Conservation (phyloP, 2,329 filamentous ascomycete genomes). For the Pestalotiopsis sp. region DNA sequence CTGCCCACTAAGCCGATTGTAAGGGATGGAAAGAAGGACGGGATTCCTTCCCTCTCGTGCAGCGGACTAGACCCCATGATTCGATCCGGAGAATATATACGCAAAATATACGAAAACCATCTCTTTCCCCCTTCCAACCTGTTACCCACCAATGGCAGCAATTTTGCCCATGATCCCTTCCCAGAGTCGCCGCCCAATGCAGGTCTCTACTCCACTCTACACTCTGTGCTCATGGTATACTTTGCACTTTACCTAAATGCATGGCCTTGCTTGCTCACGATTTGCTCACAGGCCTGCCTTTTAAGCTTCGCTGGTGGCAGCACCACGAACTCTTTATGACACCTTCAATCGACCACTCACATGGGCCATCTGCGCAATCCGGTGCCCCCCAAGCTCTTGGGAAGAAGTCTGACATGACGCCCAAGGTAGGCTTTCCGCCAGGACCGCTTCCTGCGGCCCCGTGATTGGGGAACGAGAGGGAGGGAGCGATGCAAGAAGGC, state of each 20-base stretch:
- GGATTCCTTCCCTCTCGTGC: too few relatives aligned
- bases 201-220: not conserved
- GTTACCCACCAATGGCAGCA: too few relatives aligned
- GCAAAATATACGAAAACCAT: too few relatives aligned
- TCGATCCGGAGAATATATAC: too few relatives aligned
- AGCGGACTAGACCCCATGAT: too few relatives aligned
- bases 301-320: not conserved
- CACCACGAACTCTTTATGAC: not conserved
- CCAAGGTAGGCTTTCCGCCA: not conserved
- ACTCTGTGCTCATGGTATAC: not conserved
- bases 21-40: too few relatives aligned
- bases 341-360: not conserved
- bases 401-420: not conserved
- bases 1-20: too few relatives aligned
- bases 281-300: not conserved
- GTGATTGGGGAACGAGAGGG: not conserved
- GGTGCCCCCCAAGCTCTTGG: not conserved
- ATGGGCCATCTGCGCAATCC: not conserved
- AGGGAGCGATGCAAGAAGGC: not conserved
- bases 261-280: not conserved
- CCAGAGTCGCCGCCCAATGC: not conserved
- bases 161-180: not conserved
- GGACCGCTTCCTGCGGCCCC: not conserved
- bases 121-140: not conserved
- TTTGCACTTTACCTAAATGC: not conserved